These are phyloP conservation scores for Vitis labrusca DNA, from an alignment of 164 flowering plant species.

Conservation along the genomic window DNA sequence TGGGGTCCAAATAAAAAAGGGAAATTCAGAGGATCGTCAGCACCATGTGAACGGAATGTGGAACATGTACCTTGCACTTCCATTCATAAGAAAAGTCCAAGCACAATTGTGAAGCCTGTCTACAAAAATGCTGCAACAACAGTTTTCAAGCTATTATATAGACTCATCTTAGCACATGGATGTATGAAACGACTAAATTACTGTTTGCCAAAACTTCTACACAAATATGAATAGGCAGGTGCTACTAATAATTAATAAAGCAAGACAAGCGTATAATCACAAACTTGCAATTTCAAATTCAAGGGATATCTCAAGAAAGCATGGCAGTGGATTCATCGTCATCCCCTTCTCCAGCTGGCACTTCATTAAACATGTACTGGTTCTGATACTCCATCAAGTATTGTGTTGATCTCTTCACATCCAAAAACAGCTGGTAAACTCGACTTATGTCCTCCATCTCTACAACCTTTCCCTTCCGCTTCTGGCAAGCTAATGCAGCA, in stretches of 20 bases:
- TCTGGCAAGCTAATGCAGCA: conserved; percentile 82
- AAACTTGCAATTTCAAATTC: neutral
- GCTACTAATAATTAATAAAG: neutral
- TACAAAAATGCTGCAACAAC: neutral
- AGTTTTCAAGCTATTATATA: neutral
- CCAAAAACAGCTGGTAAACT: conserved; percentile 77
- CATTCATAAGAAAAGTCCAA: too few species aligned
- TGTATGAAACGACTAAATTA: too few species aligned
- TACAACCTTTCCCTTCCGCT: conserved; percentile 81
- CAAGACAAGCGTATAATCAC: neutral
- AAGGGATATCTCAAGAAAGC: conserved; percentile 27
- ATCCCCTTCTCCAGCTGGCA: conserved; percentile 38
- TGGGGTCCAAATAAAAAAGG: too few species aligned
- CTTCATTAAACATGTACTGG: conserved; percentile 84
- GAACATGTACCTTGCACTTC: too few species aligned
- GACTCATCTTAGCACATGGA: too few species aligned
- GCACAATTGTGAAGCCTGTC: too few species aligned
- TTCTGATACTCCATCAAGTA: conserved; percentile 88
- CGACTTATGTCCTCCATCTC: conserved; percentile 78
- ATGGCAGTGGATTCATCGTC: conserved; percentile 55
- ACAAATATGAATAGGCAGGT: too few species aligned
- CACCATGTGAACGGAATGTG: too few species aligned
- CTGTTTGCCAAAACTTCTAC: too few species aligned
- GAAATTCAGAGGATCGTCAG: too few species aligned
- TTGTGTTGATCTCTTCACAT: conserved; percentile 87